Evolutionary conservation across 495 filamentous ascomycete genomes (phyloP), one percentile per base, ranked within the genome.

Genomic region (Wilcoxina mikolae): DNA sequence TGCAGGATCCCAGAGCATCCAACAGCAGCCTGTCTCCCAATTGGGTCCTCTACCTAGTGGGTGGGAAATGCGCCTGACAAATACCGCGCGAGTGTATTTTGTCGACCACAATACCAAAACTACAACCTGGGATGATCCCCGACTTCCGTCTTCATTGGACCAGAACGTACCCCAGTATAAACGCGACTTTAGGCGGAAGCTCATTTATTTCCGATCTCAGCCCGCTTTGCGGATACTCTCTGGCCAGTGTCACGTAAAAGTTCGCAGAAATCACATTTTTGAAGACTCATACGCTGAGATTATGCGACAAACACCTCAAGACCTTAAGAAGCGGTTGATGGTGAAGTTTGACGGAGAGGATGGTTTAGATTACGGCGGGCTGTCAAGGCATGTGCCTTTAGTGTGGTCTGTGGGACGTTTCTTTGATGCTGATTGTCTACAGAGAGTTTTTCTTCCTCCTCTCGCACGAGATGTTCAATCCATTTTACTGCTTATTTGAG

Each of bases 381-480:
- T 99, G 39, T 99, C 91, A 20, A 78, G 81, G 81, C 82, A 75
- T 62, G 63, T 12, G 35, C 27, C 26, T 56, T 3, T 1, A 18
- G 29, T 7, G 7, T 7, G 31, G 11, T 46, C n/a, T 46, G 43
- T 11, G 23, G 11, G 43, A 18, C 17, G 18, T 48, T 33, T 28
- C 27, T 12, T 17, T 18, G 27, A 12, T 38, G 4, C 44, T 24
- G 27, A 51, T 9, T 57, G 22, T 43, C 27, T 17, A 56, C 65
- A 83, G 91, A 77, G 91, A 99, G 71, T 99, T 96, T 74, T 99
- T 99, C 78, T 99, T 96, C 81, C 76, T 99, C 54, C 79, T 99
- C 38, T 96, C 91, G n/a, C 91, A 99, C 71, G 91, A 99, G 74
- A 99, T 99, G 91, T 99, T 99, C 72, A 99, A 99, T 70, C 91